Base-by-base conservation (phyloP, 495 filamentous ascomycete genomes). In the Platismatia glauca region DNA sequence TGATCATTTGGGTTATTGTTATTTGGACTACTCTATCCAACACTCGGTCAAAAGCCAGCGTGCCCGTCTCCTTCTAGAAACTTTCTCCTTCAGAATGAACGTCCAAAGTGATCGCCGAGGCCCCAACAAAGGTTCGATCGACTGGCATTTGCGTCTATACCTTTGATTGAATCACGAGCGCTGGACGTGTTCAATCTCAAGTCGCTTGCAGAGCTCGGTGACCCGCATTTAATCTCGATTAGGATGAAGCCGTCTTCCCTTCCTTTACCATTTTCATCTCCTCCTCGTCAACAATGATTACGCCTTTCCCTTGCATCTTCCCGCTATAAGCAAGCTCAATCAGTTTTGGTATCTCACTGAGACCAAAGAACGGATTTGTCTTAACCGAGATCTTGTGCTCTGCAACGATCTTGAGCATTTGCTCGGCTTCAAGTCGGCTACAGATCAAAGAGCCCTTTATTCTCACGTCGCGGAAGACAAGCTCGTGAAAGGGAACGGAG, bases 381-480 rank as follows among this genome's bases (percentile, higher is more conserved):
- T 76, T 77, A 12, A 83, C 80, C 1, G 67, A 71, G 48, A 86
- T 73, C 18, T 74, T 73, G 63, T 79, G 72, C 69, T 81, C 72
- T 1, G 78, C 77, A n/a, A 86, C 72, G 55, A 76, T 71, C 33
- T 72, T 60, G 43, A 85, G 68, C 80, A 86, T 84, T 5, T 73
- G 72, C 48, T 70, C 29, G 46, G 77, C 79, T 67, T 84, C 81
- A 37, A 66, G 57, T 16, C 71, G 71, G 46, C 75, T 80, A 37
- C 72, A 77, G 56, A 79, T 70, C 46, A 85, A 66, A 57, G 70
- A 76, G 0, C 82, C 82, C 27, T 73, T 73, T 35, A 85, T 62
- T 52, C 75, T 70, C 29, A 85, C 77, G 64, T 83, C 83, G 16
- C 82, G 73, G 65, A 84, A 81, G 43, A 85, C 68, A 18, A 83